Evolutionary conservation across 768 basidiomycete species (phyloP), one percentile per base, ranked within the genome.

Genomic region (Termitomyces sp.): DNA sequence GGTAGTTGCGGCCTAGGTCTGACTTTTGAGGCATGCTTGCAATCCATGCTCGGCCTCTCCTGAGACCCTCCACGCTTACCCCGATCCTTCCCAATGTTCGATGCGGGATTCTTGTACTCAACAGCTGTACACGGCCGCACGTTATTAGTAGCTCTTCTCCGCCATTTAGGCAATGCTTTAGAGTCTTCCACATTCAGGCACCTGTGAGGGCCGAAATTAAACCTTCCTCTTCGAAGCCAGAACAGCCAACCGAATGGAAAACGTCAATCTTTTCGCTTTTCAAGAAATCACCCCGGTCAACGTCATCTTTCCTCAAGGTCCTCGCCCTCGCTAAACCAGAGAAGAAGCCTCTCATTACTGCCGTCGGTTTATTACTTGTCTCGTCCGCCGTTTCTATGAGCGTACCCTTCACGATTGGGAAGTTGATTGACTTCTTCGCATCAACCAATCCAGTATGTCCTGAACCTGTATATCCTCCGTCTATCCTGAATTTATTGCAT

Each of bases 361-460:
- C 95, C 7, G 78, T 95, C 50, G 90, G 89, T 0, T 75, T 96
- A 64, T 80, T 98, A 8, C 73, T 96, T 16, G 81, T 94, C n/a
- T 96, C 95, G 0, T 93, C 94, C 9, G 79, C 90, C 3, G 92
- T 99, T 22, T 91, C 93, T 4, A 91, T 98, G 88, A 91, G 90
- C 65, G 84, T 98, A 13, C 96, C 96, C 0, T 86, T 97, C 67
- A 94, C 94, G 1, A 89, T 98, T 68, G 96, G 96, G 11, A 92
- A 87, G 71, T 79, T 98, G 55, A 97, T 99, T 63, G 96, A 98
- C 75, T 94, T 90, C 76, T 98, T 97, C 74, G 87, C 90, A 0
- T 77, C 87, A 8, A 65, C 82, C 1, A 81, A 83, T 66, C 86
- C 87, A n/a, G 93, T 94, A 69, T 64, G 86, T 78, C 33, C 24